Percentiles rank a stretch among this genome's conserved stretches.
Evolutionary conservation across 2,329 filamentous ascomycete species (phyloP).

Genomic region (Zasmidium citrigriseum): DNA sequence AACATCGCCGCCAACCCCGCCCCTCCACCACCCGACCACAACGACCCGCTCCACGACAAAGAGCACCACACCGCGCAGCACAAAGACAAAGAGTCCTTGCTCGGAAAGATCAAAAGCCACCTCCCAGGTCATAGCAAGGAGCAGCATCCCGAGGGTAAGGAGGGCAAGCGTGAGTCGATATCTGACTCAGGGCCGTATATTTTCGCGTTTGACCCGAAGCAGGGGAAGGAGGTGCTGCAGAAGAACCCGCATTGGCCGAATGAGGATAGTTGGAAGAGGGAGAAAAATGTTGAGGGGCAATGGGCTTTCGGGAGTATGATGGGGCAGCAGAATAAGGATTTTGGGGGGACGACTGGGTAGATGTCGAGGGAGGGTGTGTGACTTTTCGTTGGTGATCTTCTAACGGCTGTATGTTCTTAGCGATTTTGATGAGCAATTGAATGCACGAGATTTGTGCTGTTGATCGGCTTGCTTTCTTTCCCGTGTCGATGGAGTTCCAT

Average conservation of each 20-base stretch:
- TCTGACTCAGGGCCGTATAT: constrained; percentile 18
- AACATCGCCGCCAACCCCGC: background rate
- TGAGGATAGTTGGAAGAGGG: constrained; percentile 18
- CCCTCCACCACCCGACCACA: background rate
- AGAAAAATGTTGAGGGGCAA: constrained; percentile 7
- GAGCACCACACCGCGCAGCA: background rate
- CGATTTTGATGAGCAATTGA: too few species aligned
- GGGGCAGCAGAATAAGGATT: constrained; percentile 5
- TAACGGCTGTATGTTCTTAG: too few species aligned
- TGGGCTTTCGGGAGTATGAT: constrained; percentile 12
- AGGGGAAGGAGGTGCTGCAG: constrained; percentile 15
- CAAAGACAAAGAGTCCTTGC: background rate
- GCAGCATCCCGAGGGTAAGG: background rate
- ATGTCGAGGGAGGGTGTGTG: too few species aligned
- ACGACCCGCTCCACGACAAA: background rate
- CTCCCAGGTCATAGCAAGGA: background rate
- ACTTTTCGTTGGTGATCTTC: too few species aligned
- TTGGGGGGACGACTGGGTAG: constrained; percentile 6
- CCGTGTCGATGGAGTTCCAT: too few species aligned
- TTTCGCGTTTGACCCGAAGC: constrained; percentile 14
- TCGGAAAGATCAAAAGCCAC: background rate
- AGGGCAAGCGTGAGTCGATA: constrained; percentile 7
- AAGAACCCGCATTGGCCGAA: constrained; percentile 25
- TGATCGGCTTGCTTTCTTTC: too few species aligned
- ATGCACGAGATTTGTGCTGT: too few species aligned